Evolutionary conservation across 2,329 filamentous ascomycete genomes (phyloP).

Genomic region (Ceratocystis huliohia): DNA sequence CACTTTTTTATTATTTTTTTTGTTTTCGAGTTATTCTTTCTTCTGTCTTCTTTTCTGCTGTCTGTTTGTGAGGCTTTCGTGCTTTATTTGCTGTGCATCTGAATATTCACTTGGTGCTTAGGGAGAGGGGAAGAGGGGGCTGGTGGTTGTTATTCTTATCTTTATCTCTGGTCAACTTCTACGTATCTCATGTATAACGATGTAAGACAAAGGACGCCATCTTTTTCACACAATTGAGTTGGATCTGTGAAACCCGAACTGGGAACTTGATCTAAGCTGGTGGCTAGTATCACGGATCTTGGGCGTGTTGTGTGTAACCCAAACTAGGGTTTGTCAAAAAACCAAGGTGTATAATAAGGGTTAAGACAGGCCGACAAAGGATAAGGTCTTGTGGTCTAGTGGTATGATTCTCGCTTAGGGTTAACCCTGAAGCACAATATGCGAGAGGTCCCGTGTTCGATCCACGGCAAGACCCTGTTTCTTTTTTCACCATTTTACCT

Average conservation of each 20-base stretch:
- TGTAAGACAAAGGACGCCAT: background rate
- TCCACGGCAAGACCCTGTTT: constrained; percentile 22
- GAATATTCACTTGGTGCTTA: background rate
- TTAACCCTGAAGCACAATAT: constrained; percentile 27
- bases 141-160: too few species aligned
- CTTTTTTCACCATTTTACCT: too few species aligned
- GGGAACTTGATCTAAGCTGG: background rate
- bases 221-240: background rate
- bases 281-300: background rate
- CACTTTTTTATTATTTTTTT: background rate
- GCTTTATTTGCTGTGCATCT: background rate
- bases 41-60: background rate
- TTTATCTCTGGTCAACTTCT: too few species aligned
- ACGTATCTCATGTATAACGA: too few species aligned
- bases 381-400: constrained; percentile 45
- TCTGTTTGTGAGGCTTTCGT: background rate
- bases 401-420: constrained; percentile 63
- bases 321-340: too few species aligned
- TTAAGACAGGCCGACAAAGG: accelerated
- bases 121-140: too few species aligned
- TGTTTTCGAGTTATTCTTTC: background rate
- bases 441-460: constrained; percentile 25
- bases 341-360: background rate
- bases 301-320: background rate
- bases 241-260: background rate